Evolutionary conservation across 2,329 filamentous ascomycete genomes (phyloP), one percentile per base, ranked within the genome.

Genomic region (Pseudocercospora cruenta): DNA sequence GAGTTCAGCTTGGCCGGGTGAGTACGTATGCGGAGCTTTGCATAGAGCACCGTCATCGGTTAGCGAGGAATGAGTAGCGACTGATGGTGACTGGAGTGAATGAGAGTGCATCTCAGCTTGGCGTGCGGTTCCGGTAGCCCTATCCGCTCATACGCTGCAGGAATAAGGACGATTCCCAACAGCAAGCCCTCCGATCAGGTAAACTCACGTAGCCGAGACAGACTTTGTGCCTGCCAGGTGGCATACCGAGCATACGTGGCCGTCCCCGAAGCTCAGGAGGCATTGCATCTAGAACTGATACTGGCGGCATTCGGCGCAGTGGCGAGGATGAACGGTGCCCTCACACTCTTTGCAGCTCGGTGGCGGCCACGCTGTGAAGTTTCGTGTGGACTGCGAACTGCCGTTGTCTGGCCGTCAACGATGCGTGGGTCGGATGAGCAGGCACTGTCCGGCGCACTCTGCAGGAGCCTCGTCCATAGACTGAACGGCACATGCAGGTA

Each of bases 181-280:
- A n/a, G 16, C 39, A 43, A 43, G 39, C n/a, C 39, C 7, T 43
- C 39, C 39, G 39, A 16, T 19, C 39, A 43, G 39, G 16, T 43
- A 43, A 16, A 43, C 6, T 19, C 39, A 19, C 14, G 36, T 4
- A n/a, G 21, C 51, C 16, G 51, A 54, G 21, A 26, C 24, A 28
- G 16, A 26, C 26, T 31, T n/a, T 26, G 51, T 10, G 26, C 26
- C 24, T 53, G 22, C 49, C 12, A 14, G 51, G 16, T 54, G 22
- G 51, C 51, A 31, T n/a, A n/a, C n/a, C n/a, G n/a, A n/a, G n/a
- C n/a, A n/a, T 54, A 28, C 51, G 51, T 55, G 51, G 51, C 26
- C 51, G 22, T 16, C 24, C 12, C 24, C 22, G 26, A 31, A 51
- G 19, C 4, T 19, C 21, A 51, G 21, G 21, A 55, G 26, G 12